These are phyloP conservation scores for Phytophthora idaei DNA, from an alignment of 352 stramenopile species.

Conservation along the genomic window DNA sequence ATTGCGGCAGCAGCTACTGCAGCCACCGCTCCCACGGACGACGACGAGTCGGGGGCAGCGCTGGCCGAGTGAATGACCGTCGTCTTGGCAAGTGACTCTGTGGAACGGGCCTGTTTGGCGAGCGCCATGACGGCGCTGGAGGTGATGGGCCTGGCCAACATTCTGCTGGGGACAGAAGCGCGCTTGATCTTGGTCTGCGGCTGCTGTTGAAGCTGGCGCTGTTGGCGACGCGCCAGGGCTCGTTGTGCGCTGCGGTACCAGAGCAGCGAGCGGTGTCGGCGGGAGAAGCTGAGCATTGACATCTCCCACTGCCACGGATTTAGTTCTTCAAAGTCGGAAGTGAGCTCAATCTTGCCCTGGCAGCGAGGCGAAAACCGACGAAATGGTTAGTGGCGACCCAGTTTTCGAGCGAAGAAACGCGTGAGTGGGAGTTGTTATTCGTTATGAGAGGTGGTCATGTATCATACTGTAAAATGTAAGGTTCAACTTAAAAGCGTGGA, in stretches of 20 bases:
- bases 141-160: constrained; percentile 17
- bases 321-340: constrained; percentile 40
- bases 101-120: constrained; percentile 10
- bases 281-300: constrained; percentile 59
- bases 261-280: constrained; percentile 56
- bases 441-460: neutral
- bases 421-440: constrained; percentile 7
- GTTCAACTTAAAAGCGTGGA: neutral
- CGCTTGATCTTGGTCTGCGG: constrained; percentile 14
- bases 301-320: constrained; percentile 62
- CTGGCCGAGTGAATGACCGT: constrained; percentile 29
- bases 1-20: constrained; percentile 1
- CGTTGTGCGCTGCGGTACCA: constrained; percentile 50
- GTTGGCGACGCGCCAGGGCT: constrained; percentile 41
- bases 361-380: neutral
- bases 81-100: constrained; percentile 19
- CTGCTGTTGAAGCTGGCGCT: constrained; percentile 24
- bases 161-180: constrained; percentile 6
- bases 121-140: constrained; percentile 25
- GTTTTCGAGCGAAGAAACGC: constrained; percentile 1
- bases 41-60: constrained; percentile 20
- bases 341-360: constrained; percentile 37
- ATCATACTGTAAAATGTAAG: constrained; percentile 5
- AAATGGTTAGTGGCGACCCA: neutral
- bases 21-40: constrained; percentile 13